Conservation (phyloP, 306 rosid species). For the Malus sylvestris region DNA sequence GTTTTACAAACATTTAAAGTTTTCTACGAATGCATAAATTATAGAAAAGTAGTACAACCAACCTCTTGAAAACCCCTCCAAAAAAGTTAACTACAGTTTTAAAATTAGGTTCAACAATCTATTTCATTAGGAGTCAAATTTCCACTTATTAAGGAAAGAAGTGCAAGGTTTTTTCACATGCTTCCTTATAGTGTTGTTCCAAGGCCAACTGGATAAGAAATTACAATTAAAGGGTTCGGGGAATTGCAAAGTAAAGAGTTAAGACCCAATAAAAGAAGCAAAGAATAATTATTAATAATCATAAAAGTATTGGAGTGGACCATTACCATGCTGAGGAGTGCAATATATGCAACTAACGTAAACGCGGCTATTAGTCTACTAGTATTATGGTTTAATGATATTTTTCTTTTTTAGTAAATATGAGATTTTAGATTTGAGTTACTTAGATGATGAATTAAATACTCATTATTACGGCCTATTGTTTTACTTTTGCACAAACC, state of each 20-base stretch:
- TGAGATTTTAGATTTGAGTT: neutral
- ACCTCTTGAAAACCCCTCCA: neutral
- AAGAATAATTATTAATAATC: neutral
- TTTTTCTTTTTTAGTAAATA: neutral
- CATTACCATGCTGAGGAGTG: neutral
- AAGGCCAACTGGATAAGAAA: neutral
- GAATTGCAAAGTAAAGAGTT: neutral
- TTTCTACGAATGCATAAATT: neutral
- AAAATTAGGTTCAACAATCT: neutral
- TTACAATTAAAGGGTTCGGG: neutral
- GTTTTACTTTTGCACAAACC: too few species aligned
- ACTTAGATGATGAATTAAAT: neutral
- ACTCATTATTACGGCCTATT: neutral
- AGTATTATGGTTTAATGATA: too few species aligned
- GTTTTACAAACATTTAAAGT: too few species aligned
- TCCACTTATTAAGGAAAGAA: neutral
- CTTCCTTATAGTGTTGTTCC: neutral
- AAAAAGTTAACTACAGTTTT: neutral
- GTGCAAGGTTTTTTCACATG: neutral
- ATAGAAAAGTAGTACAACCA: neutral
- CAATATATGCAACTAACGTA: too few species aligned
- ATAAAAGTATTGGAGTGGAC: conserved; percentile 4
- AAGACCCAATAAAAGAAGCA: neutral
- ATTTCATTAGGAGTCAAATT: neutral
- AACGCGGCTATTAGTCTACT: neutral